A percentile compares a stretch with the other conserved stretches of the same genome.
phyloP scores from a whole-genome alignment of 1,284 basidiomycete species.

The Cryptococcus sp. region DNA sequence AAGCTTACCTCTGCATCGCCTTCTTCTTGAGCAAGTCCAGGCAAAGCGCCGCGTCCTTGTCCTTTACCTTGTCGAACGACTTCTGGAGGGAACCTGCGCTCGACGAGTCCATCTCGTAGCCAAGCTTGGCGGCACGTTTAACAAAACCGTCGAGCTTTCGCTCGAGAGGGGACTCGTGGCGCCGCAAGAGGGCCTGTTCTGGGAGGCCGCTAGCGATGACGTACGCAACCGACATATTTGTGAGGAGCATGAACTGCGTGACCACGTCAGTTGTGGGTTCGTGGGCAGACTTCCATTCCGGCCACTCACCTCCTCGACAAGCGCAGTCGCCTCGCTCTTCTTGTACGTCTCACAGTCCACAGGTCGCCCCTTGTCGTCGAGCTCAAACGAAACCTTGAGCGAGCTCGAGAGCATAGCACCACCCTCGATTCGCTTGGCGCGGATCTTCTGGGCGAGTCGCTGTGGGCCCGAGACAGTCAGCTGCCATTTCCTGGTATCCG shows the following conservation, averaged over 20 bases:
- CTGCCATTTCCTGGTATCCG: background rate
- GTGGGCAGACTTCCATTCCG: background rate
- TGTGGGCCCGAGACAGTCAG: constrained; percentile 16
- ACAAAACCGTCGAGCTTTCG: constrained; percentile 77
- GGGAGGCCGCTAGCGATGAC: constrained; percentile 90
- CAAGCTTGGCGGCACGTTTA: constrained; percentile 76
- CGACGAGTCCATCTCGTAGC: constrained; percentile 75
- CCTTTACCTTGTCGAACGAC: constrained; percentile 69
- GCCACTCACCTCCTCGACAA: constrained; percentile 83
- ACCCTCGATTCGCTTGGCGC: constrained; percentile 68
- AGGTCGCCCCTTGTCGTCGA: constrained; percentile 81
- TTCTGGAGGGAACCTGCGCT: constrained; percentile 78
- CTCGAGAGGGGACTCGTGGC: constrained; percentile 89
- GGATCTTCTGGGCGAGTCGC: constrained; percentile 68
- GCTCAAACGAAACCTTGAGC: constrained; percentile 68
- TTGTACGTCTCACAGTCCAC: constrained; percentile 69
- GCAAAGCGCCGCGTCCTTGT: constrained; percentile 68
- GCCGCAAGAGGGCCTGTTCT: constrained; percentile 88
- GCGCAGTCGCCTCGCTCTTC: constrained; percentile 67
- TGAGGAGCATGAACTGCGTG: constrained; percentile 82
- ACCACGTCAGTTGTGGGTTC: constrained; percentile 5
- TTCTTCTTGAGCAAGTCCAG: constrained; percentile 81
- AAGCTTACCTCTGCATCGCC: constrained; percentile 60
- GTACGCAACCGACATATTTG: constrained; percentile 86
- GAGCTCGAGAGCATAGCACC: constrained; percentile 76